These are phyloP conservation scores for Cucurbita argyrosperma DNA, from an alignment of 306 rosid species.

Conservation along the genomic window DNA sequence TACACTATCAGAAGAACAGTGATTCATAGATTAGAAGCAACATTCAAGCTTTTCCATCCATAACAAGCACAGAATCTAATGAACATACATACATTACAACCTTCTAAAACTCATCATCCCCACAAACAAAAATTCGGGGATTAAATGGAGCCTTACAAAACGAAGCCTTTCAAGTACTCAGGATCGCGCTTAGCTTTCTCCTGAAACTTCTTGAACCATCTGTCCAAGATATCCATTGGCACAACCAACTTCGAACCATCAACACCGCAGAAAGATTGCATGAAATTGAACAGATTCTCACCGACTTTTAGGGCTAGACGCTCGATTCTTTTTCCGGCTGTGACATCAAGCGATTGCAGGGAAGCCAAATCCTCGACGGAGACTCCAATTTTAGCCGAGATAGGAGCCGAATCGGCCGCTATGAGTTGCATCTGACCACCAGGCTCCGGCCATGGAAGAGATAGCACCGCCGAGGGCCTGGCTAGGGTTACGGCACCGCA, in stretches of 20 bases:
- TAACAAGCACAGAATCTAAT: neutral
- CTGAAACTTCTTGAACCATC: slow-evolving; percentile 48
- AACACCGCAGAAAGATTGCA: slow-evolving; percentile 87
- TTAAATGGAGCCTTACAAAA: neutral
- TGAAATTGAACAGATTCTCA: slow-evolving; percentile 76
- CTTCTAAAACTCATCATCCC: neutral
- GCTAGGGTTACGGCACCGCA: slow-evolving; percentile 64
- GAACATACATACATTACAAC: neutral
- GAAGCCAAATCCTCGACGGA: slow-evolving; percentile 81
- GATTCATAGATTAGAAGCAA: neutral
- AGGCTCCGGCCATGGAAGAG: slow-evolving; percentile 67
- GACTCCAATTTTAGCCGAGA: slow-evolving; percentile 83
- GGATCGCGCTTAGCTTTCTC: slow-evolving; percentile 9
- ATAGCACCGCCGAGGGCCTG: slow-evolving; percentile 68
- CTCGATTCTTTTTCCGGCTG: slow-evolving; percentile 53
- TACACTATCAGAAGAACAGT: neutral
- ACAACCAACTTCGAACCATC: slow-evolving; percentile 77
- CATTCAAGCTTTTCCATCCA: neutral
- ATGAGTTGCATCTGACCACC: slow-evolving; percentile 51
- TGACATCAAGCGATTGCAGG: slow-evolving; percentile 64
- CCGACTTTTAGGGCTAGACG: slow-evolving; percentile 72
- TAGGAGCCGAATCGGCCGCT: slow-evolving; percentile 41
- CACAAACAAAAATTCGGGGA: neutral
- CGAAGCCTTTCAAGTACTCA: slow-evolving; percentile 8
- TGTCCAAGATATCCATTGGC: slow-evolving; percentile 84